Percentiles rank a stretch among this genome's conserved stretches.
Conservation (phyloP, 108 stramenopile genomes). For the Poteriospumella lacustris region DNA sequence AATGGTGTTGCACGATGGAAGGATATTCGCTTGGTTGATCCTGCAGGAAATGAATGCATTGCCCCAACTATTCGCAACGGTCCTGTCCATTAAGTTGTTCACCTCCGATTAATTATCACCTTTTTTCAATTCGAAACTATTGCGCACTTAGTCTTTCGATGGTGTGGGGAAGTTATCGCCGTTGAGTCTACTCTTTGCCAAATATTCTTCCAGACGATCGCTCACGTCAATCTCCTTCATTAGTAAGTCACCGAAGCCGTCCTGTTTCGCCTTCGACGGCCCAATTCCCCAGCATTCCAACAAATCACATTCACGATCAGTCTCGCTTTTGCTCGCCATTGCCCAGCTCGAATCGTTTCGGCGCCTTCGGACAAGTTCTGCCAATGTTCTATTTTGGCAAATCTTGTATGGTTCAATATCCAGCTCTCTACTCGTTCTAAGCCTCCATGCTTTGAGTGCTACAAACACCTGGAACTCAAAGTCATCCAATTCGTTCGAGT, state of each 20-base stretch:
- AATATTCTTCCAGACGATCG: too few species aligned
- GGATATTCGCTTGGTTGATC: too few species aligned
- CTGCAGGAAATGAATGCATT: too few species aligned
- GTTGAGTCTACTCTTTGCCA: too few species aligned
- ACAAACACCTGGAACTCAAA: conserved; percentile 7
- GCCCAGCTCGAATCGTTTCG: conserved; percentile 1
- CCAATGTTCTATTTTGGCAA: not conserved
- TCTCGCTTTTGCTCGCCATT: not conserved
- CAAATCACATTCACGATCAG: not conserved
- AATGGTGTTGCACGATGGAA: too few species aligned
- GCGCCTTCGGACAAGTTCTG: not conserved
- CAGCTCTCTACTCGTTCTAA: not conserved
- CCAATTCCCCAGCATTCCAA: conserved; percentile 15
- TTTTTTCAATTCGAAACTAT: too few species aligned
- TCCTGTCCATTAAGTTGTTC: too few species aligned
- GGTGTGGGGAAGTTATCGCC: too few species aligned
- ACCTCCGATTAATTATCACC: too few species aligned
- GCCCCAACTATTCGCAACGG: too few species aligned
- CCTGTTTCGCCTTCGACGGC: not conserved
- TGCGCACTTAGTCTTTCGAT: too few species aligned
- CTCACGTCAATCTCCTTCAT: too few species aligned
- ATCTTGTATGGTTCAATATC: conserved; percentile 23
- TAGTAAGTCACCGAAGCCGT: not conserved
- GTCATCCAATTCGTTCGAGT: conserved; percentile 11
- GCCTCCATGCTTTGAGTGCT: conserved; percentile 4